Evolutionary conservation across 805 yeast genomes (phyloP).

Genomic region (Myxozyma lipomycoides): DNA sequence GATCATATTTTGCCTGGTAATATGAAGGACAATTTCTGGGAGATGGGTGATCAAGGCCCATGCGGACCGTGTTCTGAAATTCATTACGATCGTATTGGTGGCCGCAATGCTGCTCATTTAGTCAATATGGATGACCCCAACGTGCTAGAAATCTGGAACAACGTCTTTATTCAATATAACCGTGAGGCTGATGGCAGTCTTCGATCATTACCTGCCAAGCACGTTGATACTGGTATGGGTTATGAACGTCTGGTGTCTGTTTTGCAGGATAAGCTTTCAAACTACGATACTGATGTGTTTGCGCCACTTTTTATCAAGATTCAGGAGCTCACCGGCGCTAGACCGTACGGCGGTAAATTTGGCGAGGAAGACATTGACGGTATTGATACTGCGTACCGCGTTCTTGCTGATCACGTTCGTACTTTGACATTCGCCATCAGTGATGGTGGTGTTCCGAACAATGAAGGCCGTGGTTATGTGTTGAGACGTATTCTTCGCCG

Average conservation of each 20-base stretch:
- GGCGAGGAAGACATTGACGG: slow-evolving; percentile 89
- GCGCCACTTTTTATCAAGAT: slow-evolving; percentile 80
- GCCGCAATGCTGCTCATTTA: slow-evolving; percentile 85
- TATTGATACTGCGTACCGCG: slow-evolving; percentile 96
- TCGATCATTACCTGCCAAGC: slow-evolving; percentile 85
- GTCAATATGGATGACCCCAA: slow-evolving; percentile 98
- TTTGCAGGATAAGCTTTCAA: slow-evolving; percentile 83
- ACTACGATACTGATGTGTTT: slow-evolving; percentile 97
- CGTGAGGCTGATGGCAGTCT: slow-evolving; percentile 84
- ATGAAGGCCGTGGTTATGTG: slow-evolving; percentile 98
- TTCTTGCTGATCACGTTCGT: slow-evolving; percentile 96
- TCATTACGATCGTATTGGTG: slow-evolving; percentile 97
- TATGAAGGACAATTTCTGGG: slow-evolving; percentile 95
- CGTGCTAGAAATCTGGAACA: slow-evolving; percentile 96
- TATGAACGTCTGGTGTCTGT: slow-evolving; percentile 95
- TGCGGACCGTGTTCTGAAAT: slow-evolving; percentile 99
- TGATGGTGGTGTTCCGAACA: slow-evolving; percentile 99
- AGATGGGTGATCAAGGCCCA: slow-evolving; percentile 99
- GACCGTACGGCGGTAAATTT: slow-evolving; percentile 87
- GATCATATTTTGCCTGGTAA: slow-evolving; percentile 91
- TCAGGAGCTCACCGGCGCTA: slow-evolving; percentile 88
- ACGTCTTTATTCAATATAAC: slow-evolving; percentile 94
- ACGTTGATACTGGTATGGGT: slow-evolving; percentile 98
- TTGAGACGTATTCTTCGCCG: slow-evolving; percentile 94
- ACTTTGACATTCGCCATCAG: slow-evolving; percentile 93